Base-by-base conservation (phyloP, 768 basidiomycete genomes). In the Arthromyces matolae region DNA sequence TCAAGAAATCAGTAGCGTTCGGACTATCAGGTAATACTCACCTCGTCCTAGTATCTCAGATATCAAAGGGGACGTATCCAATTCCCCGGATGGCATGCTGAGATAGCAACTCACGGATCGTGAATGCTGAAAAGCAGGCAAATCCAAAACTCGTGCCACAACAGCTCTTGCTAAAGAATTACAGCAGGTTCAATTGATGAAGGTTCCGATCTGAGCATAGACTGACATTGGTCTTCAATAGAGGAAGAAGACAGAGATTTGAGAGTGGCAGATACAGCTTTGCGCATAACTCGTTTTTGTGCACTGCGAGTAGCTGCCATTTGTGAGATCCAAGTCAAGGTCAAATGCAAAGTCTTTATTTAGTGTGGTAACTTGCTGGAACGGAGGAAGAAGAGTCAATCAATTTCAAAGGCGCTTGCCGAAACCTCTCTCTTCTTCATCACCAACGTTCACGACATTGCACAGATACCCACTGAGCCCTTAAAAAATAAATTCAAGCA, bases 21-120 rank as follows among this genome's bases (percentile, higher is more conserved):
- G 12, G 25, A 5, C 34, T 3, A 37, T 12, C 1, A 27, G 7
- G 20, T 41, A 24, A 3, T 18, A 39, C 78, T 35, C 49, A 87
- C 87, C 80, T 8, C 67, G 63, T 18, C 68, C 59, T n/a, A 89
- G 61, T 45, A 89, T 74, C 12, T 69, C 69, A 9, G 72, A 61
- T 9, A 79, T 71, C 28, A 90, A 53, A 0, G 60, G 58, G 4
- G 71, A 58, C 0, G 89, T 90, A 56, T 83, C 75, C 20, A 82
- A 71, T 56, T 91, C 89, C 3, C 76, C 84, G 2, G 74, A 61
- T 9, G 86, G 85, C 89, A 91, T 89, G 64, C 80, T 89, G 33
- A 91, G 70, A 61, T 85, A 91, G 63, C 89, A 91, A 67, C 86
- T 82, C 24, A 89, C 62, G 4, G 70, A 69, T 42, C 64, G 72